Evolutionary conservation across 23 red algal species (phyloP), one percentile per base, ranked within the genome.

Genomic region (Pyropia haitanensis): DNA sequence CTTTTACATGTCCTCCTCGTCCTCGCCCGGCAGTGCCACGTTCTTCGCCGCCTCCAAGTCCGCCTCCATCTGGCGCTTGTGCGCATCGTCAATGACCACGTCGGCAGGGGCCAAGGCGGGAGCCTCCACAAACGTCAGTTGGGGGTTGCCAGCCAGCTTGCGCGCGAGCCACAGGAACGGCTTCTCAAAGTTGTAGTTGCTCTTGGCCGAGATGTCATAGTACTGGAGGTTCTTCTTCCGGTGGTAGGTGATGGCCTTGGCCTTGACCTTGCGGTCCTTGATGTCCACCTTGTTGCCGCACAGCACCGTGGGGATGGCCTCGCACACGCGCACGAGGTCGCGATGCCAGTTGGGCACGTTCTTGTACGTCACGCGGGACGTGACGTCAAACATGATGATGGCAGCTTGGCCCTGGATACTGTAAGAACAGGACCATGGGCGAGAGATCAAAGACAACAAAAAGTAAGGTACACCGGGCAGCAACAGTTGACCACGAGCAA

Each of bases 301-400:
- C 23, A 97, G 62, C 22, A 97, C 93, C 20, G 90, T 97, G n/a
- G 93, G 93, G 55, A 97, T 97, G 71, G 90, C 90, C 60, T 97
- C 87, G 59, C 93, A 97, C 20, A 97, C 93, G 53, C 93, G 93
- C 29, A 97, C 93, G 26, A 97, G 74, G 55, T 97, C 87, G 30
- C 87, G 63, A 82, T 97, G 93, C 93, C 93, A 97, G 71, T 90
- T 88, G 33, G 93, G 82, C 17, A 97, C 93, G 75, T 97, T 97
- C 66, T 97, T 97, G 76, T 97, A 97, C 1, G 93, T 97, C 61
- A 97, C 82, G 1, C 93, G 73, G 25, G 78, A 86, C 20, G 93
- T 97, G 18, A 97, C 93, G 70, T 97, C 93, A 60, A 97, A 97
- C 93, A 97, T 97, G 60, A 97, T 97, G 61, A 97, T 97, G 5